phyloP scores from a whole-genome alignment of 495 filamentous ascomycete species.

The Friedmanniomyces endolithicus region DNA sequence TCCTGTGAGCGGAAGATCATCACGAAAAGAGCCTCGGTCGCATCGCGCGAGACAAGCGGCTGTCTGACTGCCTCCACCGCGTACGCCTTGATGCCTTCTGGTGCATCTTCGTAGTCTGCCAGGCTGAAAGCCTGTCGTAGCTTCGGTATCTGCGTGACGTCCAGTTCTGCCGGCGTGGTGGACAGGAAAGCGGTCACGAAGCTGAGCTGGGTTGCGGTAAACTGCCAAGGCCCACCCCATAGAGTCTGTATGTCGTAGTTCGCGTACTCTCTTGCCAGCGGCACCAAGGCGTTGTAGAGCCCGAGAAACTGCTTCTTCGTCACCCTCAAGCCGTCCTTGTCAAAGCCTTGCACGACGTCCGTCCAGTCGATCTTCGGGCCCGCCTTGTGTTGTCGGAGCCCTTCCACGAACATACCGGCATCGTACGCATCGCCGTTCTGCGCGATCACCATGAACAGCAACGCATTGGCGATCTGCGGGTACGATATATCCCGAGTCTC shows the following conservation, averaged over 20 bases:
- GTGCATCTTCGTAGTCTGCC: constrained; percentile 62
- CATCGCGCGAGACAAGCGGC: constrained; percentile 77
- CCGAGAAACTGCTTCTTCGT: constrained; percentile 66
- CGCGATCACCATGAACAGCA: constrained; percentile 71
- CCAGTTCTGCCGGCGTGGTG: constrained; percentile 55
- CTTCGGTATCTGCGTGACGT: constrained; percentile 68
- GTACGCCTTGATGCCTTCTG: constrained; percentile 54
- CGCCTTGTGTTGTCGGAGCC: constrained; percentile 42
- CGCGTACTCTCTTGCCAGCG: constrained; percentile 48
- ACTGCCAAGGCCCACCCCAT: constrained; percentile 84
- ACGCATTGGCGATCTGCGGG: constrained; percentile 64
- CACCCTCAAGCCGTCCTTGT: constrained; percentile 64
- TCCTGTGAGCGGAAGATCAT: constrained; percentile 38
- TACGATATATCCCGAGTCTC: constrained; percentile 60
- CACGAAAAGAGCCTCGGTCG: constrained; percentile 50
- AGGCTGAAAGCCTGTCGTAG: constrained; percentile 64
- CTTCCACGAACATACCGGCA: constrained; percentile 58
- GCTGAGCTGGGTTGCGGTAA: constrained; percentile 74
- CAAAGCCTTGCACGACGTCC: constrained; percentile 66
- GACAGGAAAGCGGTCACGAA: constrained; percentile 75
- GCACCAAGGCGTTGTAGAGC: constrained; percentile 62
- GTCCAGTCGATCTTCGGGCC: constrained; percentile 64
- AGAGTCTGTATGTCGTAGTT: constrained; percentile 66
- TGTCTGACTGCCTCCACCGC: constrained; percentile 68
- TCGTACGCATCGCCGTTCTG: constrained; percentile 56